Conservation (phyloP, 1,139 yeast genomes). For the Candida glucosophila region DNA sequence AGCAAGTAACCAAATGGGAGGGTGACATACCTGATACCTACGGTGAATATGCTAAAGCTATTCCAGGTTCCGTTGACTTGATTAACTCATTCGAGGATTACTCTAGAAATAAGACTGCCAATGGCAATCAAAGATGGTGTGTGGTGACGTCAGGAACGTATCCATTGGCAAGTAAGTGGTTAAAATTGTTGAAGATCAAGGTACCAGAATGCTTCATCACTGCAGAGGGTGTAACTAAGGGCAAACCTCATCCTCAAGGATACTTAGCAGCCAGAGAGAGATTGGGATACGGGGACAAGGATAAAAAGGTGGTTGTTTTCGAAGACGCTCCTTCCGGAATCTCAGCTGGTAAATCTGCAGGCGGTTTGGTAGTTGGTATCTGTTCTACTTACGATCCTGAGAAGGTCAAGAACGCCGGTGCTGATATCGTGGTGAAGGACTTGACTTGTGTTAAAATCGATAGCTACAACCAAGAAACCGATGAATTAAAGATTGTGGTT, state of each 20-base stretch:
- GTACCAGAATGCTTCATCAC: constrained; percentile 71
- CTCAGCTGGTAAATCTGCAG: constrained; percentile 76
- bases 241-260: constrained; percentile 83
- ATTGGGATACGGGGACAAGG: constrained; percentile 41
- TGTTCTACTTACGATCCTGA: constrained; percentile 72
- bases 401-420: constrained; percentile 65
- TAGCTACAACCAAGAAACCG: constrained; percentile 35
- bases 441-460: constrained; percentile 42
- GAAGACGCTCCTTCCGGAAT: constrained; percentile 91
- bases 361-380: constrained; percentile 75
- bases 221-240: constrained; percentile 67
- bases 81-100: constrained; percentile 44
- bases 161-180: constrained; percentile 74
- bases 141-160: constrained; percentile 80
- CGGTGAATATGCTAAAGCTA: constrained; percentile 64
- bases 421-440: constrained; percentile 72
- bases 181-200: constrained; percentile 51
- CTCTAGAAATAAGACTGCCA: constrained; percentile 33
- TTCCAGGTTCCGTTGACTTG: constrained; percentile 64
- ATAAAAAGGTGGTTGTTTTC: constrained; percentile 56
- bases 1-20: constrained; percentile 62
- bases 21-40: constrained; percentile 63
- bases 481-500: constrained; percentile 39
- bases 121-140: constrained; percentile 56
- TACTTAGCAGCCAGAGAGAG: constrained; percentile 58